phyloP scores from a whole-genome alignment of 2,329 filamentous ascomycete species.

The Epichloe typhina region DNA sequence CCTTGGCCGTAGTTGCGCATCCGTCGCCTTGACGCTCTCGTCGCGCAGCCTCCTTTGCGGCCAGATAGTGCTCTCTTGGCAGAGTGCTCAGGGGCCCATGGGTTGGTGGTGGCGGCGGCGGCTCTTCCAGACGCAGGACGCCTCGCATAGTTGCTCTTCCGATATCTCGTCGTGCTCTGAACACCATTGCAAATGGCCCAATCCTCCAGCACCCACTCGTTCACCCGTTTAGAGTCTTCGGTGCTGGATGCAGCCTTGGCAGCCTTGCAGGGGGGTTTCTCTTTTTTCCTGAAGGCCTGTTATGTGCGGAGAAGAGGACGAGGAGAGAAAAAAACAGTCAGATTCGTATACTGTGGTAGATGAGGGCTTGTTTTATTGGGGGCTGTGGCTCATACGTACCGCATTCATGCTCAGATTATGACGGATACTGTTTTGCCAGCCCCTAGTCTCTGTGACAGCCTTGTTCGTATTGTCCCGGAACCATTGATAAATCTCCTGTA shows the following conservation, averaged over 20 bases:
- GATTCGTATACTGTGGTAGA: slow-evolving; percentile 2
- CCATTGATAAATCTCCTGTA: slow-evolving; percentile 86
- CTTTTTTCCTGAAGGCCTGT: slow-evolving; percentile 31
- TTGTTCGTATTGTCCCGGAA: slow-evolving; percentile 73
- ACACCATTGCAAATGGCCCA: slow-evolving; percentile 61
- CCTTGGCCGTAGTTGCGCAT: slow-evolving; percentile 11
- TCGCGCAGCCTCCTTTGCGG: slow-evolving; percentile 20
- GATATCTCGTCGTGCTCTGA: slow-evolving; percentile 73
- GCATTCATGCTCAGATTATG: slow-evolving; percentile 95
- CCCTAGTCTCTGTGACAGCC: slow-evolving; percentile 59
- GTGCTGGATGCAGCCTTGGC: slow-evolving; percentile 11
- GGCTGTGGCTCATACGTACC: slow-evolving; percentile 36
- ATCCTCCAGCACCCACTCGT: slow-evolving; percentile 63
- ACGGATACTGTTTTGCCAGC: slow-evolving; percentile 92
- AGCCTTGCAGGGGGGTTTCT: slow-evolving; percentile 8
- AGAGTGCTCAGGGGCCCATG: slow-evolving; percentile 13
- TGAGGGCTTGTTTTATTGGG: background rate
- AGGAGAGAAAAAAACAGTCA: background rate
- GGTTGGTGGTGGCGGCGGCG: slow-evolving; percentile 5
- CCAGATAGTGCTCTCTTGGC: slow-evolving; percentile 19
- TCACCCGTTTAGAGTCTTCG: slow-evolving; percentile 46
- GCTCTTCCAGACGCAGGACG: slow-evolving; percentile 8
- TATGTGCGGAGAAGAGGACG: background rate
- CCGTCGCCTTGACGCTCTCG: slow-evolving; percentile 15
- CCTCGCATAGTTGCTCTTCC: slow-evolving; percentile 33